Conservation (phyloP, 352 stramenopile species). For the Phytopythium kandeliae region DNA sequence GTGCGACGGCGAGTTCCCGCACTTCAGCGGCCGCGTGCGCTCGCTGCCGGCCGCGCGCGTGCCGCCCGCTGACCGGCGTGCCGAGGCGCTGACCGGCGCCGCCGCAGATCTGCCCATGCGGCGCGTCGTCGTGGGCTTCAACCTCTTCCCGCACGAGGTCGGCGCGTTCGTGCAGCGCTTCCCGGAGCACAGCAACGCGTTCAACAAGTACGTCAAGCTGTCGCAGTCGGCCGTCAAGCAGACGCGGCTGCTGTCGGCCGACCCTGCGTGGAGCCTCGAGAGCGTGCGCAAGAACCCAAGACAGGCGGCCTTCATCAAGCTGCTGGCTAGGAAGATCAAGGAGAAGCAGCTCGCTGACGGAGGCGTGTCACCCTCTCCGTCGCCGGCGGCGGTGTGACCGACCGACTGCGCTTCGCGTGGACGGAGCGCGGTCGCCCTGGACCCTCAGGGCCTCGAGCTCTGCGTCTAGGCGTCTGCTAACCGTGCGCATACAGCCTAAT, state of each 20-base stretch:
- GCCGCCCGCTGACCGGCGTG: constrained; percentile 1
- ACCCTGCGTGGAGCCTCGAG: constrained; percentile 37
- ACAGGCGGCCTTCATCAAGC: constrained; percentile 61
- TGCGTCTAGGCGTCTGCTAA: too few species aligned
- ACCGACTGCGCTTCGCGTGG: too few species aligned
- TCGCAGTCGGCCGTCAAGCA: constrained; percentile 52
- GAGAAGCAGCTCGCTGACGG: constrained; percentile 27
- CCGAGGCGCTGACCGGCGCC: background rate
- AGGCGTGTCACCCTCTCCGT: too few species aligned
- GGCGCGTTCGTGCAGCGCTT: constrained; percentile 51
- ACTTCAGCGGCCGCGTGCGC: constrained; percentile 60
- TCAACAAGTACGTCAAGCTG: constrained; percentile 74
- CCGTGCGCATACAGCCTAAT: too few species aligned
- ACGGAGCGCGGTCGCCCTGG: too few species aligned
- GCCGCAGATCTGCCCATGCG: constrained; percentile 16
- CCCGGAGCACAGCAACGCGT: constrained; percentile 58
- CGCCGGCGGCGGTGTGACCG: too few species aligned
- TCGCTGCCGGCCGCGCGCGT: constrained; percentile 16
- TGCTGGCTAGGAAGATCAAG: constrained; percentile 47
- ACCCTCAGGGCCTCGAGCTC: too few species aligned
- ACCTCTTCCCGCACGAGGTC: constrained; percentile 65
- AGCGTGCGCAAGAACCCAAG: constrained; percentile 51
- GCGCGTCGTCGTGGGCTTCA: constrained; percentile 74
- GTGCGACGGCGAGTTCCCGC: constrained; percentile 62
- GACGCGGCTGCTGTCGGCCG: constrained; percentile 19